Conservation (phyloP, 768 basidiomycete species). For the Lentinula lateritia region DNA sequence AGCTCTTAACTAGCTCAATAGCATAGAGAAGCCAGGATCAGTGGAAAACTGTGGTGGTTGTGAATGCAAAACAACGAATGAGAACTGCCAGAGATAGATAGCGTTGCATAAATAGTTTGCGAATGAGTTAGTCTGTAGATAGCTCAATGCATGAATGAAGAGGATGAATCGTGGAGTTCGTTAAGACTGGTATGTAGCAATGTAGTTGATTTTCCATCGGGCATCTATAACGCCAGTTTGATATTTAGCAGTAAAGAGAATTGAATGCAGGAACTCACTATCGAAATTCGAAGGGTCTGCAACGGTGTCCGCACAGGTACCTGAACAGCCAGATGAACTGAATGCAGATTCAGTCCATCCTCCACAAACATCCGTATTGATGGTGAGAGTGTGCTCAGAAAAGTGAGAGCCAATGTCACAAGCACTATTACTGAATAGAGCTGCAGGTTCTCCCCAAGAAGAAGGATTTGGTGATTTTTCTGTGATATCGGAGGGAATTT, state of each 20-base stretch:
- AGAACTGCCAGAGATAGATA: background rate
- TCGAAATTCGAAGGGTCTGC: conserved; percentile 46
- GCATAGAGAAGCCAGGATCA: no score
- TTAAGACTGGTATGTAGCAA: conserved; percentile 29
- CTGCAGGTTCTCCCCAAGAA: conserved; percentile 48
- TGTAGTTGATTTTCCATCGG: conserved; percentile 40
- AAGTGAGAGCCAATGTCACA: conserved; percentile 50
- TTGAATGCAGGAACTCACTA: conserved; percentile 22
- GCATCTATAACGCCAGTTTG: conserved; percentile 25
- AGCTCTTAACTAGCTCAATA: no score
- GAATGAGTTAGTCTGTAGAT: background rate
- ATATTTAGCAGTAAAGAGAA: background rate
- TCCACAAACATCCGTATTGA: conserved; percentile 28
- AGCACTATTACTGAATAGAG: conserved; percentile 40
- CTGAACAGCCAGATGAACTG: conserved; percentile 24
- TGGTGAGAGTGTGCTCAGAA: conserved; percentile 42
- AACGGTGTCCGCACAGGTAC: conserved; percentile 30
- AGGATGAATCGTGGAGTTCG: background rate
- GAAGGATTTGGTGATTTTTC: conserved; percentile 37
- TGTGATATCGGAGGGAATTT: conserved; percentile 48
- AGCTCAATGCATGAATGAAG: background rate
- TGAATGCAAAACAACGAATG: background rate
- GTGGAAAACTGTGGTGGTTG: no score
- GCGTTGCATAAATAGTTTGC: background rate
- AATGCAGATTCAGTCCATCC: conserved; percentile 10